Conservation (phyloP, 2,329 filamentous ascomycete species). For the Diaporthe citrichinensis region DNA sequence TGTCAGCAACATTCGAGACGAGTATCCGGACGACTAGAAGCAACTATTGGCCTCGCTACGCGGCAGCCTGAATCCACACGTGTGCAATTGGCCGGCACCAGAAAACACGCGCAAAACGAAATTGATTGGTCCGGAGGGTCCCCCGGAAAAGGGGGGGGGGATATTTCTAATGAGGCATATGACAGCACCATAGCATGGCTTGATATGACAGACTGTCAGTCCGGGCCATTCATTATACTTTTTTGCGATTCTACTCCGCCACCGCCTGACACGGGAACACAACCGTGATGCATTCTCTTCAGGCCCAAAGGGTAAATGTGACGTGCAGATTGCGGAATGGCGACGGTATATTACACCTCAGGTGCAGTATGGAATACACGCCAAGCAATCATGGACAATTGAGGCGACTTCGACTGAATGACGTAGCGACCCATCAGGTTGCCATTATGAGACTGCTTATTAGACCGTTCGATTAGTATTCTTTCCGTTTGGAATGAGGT, state of each 20-base stretch:
- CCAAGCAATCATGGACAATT: neutral
- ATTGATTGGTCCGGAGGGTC: too few species aligned
- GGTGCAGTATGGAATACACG: neutral
- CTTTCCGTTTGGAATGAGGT: neutral
- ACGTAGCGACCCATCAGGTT: neutral
- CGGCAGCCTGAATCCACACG: too few species aligned
- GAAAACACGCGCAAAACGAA: neutral
- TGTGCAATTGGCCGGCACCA: too few species aligned
- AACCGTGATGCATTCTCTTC: too few species aligned
- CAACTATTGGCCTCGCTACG: neutral
- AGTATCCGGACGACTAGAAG: conserved; percentile 75
- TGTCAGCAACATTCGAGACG: conserved; percentile 75
- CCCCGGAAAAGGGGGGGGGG: too few species aligned
- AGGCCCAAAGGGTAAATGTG: neutral
- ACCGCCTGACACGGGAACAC: too few species aligned
- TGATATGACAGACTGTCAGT: too few species aligned
- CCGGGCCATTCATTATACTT: too few species aligned
- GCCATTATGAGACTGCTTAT: rapidly evolving
- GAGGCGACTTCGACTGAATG: neutral
- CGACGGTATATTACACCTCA: neutral
- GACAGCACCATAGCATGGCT: too few species aligned
- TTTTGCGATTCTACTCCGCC: too few species aligned
- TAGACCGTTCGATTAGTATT: neutral
- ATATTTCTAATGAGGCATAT: too few species aligned
- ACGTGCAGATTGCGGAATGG: conserved; percentile 12